phyloP scores from a whole-genome alignment of 2,329 filamentous ascomycete genomes.

The Trichophyton schoenleinii region DNA sequence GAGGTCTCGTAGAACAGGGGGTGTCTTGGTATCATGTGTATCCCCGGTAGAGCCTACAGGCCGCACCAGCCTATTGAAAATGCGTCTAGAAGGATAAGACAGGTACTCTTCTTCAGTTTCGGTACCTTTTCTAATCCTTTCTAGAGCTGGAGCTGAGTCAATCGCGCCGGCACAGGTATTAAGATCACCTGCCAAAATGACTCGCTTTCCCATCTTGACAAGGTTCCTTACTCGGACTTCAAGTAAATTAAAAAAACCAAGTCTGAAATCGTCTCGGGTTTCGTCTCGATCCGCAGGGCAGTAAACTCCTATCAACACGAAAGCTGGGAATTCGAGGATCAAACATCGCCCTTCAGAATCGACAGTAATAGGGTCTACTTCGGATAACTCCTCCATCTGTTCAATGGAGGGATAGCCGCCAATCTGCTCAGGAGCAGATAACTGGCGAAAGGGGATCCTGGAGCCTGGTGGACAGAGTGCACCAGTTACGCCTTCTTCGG shows the following conservation, averaged over 20 bases:
- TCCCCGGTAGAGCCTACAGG: conserved; percentile 55
- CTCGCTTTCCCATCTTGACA: conserved; percentile 63
- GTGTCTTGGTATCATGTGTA: conserved; percentile 56
- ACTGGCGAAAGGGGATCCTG: conserved; percentile 57
- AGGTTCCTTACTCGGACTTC: conserved; percentile 80
- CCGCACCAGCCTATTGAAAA: conserved; percentile 77
- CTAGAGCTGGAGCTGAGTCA: conserved; percentile 63
- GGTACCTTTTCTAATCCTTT: conserved; percentile 58
- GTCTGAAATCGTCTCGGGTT: conserved; percentile 66
- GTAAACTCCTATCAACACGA: conserved; percentile 87
- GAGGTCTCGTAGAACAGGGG: conserved; percentile 67
- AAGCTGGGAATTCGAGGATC: conserved; percentile 83
- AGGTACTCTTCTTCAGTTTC: conserved; percentile 60
- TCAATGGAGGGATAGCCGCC: conserved; percentile 68
- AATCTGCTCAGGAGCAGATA: conserved; percentile 62
- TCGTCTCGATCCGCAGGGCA: conserved; percentile 83
- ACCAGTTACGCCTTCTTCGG: conserved; percentile 88
- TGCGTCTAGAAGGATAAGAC: conserved; percentile 55
- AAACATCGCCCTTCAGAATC: conserved; percentile 90
- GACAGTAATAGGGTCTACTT: conserved; percentile 56
- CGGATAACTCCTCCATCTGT: conserved; percentile 49
- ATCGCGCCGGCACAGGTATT: conserved; percentile 61
- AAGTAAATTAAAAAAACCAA: conserved; percentile 65
- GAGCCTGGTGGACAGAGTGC: conserved; percentile 62
- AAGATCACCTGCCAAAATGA: conserved; percentile 76